Evolutionary conservation across 2,329 filamentous ascomycete genomes (phyloP).

Genomic region (Spiromastix sp.): DNA sequence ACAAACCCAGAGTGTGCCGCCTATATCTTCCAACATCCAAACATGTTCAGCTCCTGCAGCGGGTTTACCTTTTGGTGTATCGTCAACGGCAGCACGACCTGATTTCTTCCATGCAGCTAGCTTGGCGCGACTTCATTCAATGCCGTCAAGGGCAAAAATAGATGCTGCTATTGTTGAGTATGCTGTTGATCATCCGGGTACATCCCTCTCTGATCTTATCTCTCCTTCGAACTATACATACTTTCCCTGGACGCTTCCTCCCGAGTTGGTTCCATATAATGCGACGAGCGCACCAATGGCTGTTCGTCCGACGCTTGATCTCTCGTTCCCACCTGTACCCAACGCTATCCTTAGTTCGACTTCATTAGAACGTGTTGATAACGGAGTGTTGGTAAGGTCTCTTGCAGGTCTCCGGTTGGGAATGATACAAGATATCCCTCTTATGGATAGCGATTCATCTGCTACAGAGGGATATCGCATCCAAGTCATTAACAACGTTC

Average conservation of each 20-base stretch:
- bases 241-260: conserved; percentile 88
- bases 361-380: conserved; percentile 45
- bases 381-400: conserved; percentile 51
- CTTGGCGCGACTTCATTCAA: conserved; percentile 69
- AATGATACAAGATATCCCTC: conserved; percentile 37
- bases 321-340: conserved; percentile 52
- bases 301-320: conserved; percentile 59
- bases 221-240: conserved; percentile 69
- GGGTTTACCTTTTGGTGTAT: conserved; percentile 58
- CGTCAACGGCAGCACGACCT: conserved; percentile 63
- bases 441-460: conserved; percentile 14
- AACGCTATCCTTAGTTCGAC: conserved; percentile 37
- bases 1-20: conserved; percentile 9
- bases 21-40: conserved; percentile 11
- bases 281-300: conserved; percentile 67
- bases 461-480: conserved; percentile 42
- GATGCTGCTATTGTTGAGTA: conserved; percentile 48
- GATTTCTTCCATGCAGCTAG: conserved; percentile 86
- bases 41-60: conserved; percentile 54
- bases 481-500: conserved; percentile 68
- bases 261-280: conserved; percentile 60
- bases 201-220: conserved; percentile 42
- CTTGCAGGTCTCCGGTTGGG: conserved; percentile 48
- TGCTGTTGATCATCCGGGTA: conserved; percentile 44
- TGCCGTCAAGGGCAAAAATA: conserved; percentile 48